Evolutionary conservation across 768 basidiomycete species (phyloP).

Genomic region (Antrodiella citrinella): DNA sequence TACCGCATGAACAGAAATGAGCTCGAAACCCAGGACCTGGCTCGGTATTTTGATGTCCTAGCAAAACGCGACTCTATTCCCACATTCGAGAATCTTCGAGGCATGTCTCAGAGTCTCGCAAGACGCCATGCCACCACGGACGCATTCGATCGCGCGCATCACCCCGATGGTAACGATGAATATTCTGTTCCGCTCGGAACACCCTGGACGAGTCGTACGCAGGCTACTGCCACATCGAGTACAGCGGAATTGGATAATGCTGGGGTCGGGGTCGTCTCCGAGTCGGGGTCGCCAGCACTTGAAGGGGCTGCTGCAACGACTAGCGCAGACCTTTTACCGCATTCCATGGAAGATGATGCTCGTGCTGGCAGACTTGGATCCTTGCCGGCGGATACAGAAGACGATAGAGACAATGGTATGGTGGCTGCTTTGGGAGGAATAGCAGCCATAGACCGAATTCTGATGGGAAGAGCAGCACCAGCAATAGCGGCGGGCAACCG

Average conservation of each 20-base stretch:
- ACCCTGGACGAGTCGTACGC: not conserved
- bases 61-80: not conserved
- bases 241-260: not conserved
- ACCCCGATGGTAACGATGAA: not conserved
- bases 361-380: not conserved
- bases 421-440: not conserved
- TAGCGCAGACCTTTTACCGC: no score
- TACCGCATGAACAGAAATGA: not conserved
- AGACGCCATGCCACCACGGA: not conserved
- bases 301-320: not conserved
- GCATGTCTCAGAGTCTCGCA: not conserved
- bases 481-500: not conserved
- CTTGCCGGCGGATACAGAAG: not conserved
- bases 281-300: not conserved
- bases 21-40: constrained; percentile 2
- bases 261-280: not conserved
- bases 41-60: not conserved
- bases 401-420: not conserved
- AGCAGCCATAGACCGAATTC: no score
- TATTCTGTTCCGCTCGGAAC: not conserved
- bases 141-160: not conserved
- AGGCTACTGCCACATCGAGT: not conserved
- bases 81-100: not conserved
- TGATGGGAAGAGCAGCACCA: no score
- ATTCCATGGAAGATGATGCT: not conserved